These are phyloP conservation scores for Teratosphaeria viscida DNA, from an alignment of 2,329 filamentous ascomycete species.

Conservation along the genomic window DNA sequence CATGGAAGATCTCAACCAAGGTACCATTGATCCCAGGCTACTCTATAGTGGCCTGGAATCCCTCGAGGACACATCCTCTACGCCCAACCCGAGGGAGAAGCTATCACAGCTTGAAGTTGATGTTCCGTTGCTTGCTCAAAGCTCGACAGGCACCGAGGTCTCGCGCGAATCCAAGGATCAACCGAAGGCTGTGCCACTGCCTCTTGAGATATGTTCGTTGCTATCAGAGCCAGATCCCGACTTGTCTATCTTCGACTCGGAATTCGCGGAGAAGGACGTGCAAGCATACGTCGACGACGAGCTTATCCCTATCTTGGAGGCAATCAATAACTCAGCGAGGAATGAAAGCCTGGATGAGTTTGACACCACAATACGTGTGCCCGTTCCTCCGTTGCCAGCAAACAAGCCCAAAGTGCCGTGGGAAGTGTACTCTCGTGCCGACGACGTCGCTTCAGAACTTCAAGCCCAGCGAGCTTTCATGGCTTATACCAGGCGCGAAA, in stretches of 20 bases:
- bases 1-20: not conserved
- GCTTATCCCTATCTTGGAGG: slow-evolving; percentile 27
- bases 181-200: not conserved
- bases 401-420: slow-evolving; percentile 37
- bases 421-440: slow-evolving; percentile 25
- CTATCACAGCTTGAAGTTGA: slow-evolving; percentile 34
- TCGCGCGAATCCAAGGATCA: not conserved
- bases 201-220: slow-evolving; percentile 17
- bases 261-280: slow-evolving; percentile 20
- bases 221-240: slow-evolving; percentile 12
- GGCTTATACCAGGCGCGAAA: slow-evolving; percentile 6
- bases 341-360: slow-evolving; percentile 37
- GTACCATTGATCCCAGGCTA: not conserved
- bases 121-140: slow-evolving; percentile 33
- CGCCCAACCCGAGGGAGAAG: slow-evolving; percentile 23
- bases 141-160: not conserved
- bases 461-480: slow-evolving; percentile 25
- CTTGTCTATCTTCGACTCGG: slow-evolving; percentile 6
- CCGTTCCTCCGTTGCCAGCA: slow-evolving; percentile 38
- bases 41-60: not conserved
- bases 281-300: slow-evolving; percentile 26
- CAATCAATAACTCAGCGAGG: slow-evolving; percentile 27
- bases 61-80: slow-evolving; percentile 12
- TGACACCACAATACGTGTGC: slow-evolving; percentile 38
- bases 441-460: slow-evolving; percentile 9